These are phyloP conservation scores for Zangia roseola DNA, from an alignment of 768 basidiomycete species.

Conservation along the genomic window DNA sequence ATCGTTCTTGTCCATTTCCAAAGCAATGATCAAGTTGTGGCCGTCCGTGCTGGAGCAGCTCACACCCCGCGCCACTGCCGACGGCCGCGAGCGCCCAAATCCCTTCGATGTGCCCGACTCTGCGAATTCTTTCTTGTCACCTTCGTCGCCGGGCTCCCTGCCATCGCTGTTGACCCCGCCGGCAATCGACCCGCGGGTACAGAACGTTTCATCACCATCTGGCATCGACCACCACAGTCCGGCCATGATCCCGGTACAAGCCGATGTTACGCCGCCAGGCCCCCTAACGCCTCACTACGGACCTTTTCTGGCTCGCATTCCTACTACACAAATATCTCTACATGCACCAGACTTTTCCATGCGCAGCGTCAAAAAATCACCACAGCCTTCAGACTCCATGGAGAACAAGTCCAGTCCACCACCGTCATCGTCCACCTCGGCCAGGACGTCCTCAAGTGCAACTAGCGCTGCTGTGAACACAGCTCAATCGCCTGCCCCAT, in stretches of 20 bases:
- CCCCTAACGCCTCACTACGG: conserved; percentile 47
- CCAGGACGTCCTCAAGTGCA: conserved; percentile 32
- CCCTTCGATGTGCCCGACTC: conserved; percentile 57
- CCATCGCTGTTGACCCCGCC: background rate
- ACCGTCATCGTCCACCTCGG: conserved; percentile 42
- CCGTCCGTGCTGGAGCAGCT: conserved; percentile 52
- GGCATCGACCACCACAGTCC: conserved; percentile 25
- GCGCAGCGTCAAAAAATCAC: conserved; percentile 52
- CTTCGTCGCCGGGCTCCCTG: conserved; percentile 17
- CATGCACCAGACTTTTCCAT: conserved; percentile 86
- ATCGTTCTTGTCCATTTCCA: conserved; percentile 26
- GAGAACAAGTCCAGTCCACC: conserved; percentile 38
- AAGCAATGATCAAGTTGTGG: conserved; percentile 71
- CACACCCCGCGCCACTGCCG: conserved; percentile 53
- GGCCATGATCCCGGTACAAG: conserved; percentile 21
- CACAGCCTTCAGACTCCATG: conserved; percentile 31
- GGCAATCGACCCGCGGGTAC: conserved; percentile 10
- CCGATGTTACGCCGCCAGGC: conserved; percentile 43
- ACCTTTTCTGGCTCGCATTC: conserved; percentile 49
- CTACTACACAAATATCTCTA: conserved; percentile 67
- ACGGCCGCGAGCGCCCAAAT: conserved; percentile 48
- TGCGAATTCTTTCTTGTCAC: conserved; percentile 25
- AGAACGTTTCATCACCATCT: conserved; percentile 12
- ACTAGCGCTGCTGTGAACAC: conserved; percentile 16
- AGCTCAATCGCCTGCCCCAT: conserved; percentile 29